Evolutionary conservation across 176 grass and related monocot genomes (phyloP), one percentile per base, ranked within the genome.

Genomic region (Avena eriantha): DNA sequence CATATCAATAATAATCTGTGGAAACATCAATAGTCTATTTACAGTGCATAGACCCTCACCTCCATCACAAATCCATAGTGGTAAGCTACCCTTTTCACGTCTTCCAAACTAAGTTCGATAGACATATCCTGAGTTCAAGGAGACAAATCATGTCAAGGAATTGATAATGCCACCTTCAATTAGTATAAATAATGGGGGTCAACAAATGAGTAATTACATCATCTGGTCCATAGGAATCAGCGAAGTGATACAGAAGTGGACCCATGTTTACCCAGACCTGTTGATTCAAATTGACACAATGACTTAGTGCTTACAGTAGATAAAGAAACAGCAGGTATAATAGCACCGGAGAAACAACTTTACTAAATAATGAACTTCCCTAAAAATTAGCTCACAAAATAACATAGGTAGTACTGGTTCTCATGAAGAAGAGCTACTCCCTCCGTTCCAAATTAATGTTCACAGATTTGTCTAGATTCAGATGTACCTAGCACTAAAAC

Each of bases 251-350:
- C 4, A 99, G 82, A 73, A 99, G 89, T 10, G 94, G 97, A 3
- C 97, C 94, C 87, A 99, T 88, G 80, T 99, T 94, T 89, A 99
- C 94, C 97, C 94, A 99, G 21, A 99, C 87, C 94, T 99, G 92
- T 82, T 64, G 24, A 74, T 86, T 86, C 63, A 86, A 87, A 76
- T 80, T 76, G 83, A 36, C 4, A 41, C 15, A 80, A 63, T 57
- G 67, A 70, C 10, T 82, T 76, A 54, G 8, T 76, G 48, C 49
- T 76, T 18, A 88, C 2, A 70, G 22, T 23, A 81, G 41, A 31
- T 71, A 84, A 8, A 74, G 45, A 23, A 78, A 81, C n/a, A 76
- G 10, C 4, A n/a, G 14, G 3, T 79, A 83, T 70, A 79, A 67
- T 50, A 56, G 63, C 15, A 68, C 19, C 49, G 53, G 15, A 61